Conservation (phyloP, 805 yeast genomes). For the Lachancea nothofagi region DNA sequence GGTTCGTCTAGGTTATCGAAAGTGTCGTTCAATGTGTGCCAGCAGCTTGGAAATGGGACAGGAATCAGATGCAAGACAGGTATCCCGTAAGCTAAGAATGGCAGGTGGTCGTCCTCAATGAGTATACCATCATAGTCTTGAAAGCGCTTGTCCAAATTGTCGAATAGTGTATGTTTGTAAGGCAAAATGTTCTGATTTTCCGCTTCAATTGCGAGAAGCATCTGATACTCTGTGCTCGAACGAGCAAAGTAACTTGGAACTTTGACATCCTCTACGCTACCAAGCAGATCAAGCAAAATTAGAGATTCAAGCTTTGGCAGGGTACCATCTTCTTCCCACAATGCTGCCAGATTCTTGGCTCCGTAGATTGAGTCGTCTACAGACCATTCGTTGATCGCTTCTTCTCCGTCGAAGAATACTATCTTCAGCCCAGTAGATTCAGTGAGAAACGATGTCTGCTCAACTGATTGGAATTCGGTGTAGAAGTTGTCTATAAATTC, state of each 20-base stretch:
- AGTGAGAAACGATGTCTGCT: slow-evolving; percentile 14
- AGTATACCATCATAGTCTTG: slow-evolving; percentile 9
- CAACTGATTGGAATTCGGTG: slow-evolving; percentile 8
- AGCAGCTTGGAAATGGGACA: slow-evolving; percentile 41
- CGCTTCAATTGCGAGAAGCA: slow-evolving; percentile 25
- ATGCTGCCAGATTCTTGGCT: slow-evolving; percentile 42
- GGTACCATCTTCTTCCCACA: slow-evolving; percentile 30
- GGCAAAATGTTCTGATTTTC: neutral
- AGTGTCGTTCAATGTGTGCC: slow-evolving; percentile 50
- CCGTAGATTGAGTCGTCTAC: slow-evolving; percentile 52
- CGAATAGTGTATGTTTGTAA: slow-evolving; percentile 4
- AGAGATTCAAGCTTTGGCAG: slow-evolving; percentile 39
- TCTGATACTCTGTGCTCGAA: slow-evolving; percentile 36
- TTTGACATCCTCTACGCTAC: slow-evolving; percentile 20
- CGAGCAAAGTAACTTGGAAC: slow-evolving; percentile 40
- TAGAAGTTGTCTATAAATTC: slow-evolving; percentile 23
- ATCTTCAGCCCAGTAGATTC: slow-evolving; percentile 38
- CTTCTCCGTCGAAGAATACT: slow-evolving; percentile 58
- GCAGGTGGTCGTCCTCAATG: slow-evolving; percentile 49
- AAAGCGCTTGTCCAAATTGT: slow-evolving; percentile 15
- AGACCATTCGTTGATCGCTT: slow-evolving; percentile 51
- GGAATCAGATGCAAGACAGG: slow-evolving; percentile 53
- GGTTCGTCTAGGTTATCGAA: slow-evolving; percentile 37
- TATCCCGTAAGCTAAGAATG: slow-evolving; percentile 42
- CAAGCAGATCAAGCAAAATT: slow-evolving; percentile 45